Base-by-base conservation (phyloP, 208 protist genomes). In the Phytomonas sp. region DNA sequence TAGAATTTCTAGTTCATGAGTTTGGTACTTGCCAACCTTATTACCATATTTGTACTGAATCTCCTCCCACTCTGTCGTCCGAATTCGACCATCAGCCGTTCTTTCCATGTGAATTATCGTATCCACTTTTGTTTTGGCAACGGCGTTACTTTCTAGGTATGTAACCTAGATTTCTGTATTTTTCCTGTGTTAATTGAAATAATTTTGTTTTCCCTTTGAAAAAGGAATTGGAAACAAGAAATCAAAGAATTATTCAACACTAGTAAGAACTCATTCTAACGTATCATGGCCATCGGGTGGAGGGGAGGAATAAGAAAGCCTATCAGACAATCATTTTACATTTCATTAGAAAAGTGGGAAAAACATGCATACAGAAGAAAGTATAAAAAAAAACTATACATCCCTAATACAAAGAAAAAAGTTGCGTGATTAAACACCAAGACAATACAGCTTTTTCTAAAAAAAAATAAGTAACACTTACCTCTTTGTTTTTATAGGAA, bases 31-130 rank as follows among this genome's bases (percentile, higher is more conserved):
- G 2, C 88, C 92, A 4, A 93, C 86, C 16, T 82, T 79, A 71
- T 97, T 97, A 64, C 92, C 92, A 40, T 89, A 84, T 59, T 89
- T 86, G 81, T 95, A 97, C 74, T 97, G 92, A 59, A 95, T 72
- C 70, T 97, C 92, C 72, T 97, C 92, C 90, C 92, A 97, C 78
- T 97, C 88, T 12, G 89, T 94, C 4, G 92, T 97, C 60, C 77
- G 86, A 40, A 97, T 92, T 29, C 86, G 86, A 29, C 83, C 71
- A 69, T 94, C 82, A 0, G 92, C 92, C 11, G 74, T 82, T 14
- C 92, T 81, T 76, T 97, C 87, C 81, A 94, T 91, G 62, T 65
- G 4, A 26, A 65, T 65, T 33, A 7, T 52, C 36, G 6, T 65
- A 60, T 36, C 5, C 0, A 40, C 4, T 23, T 60, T 65, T 65